A percentile compares a stretch with the other conserved stretches of the same genome.
Evolutionary conservation across 2,329 filamentous ascomycete genomes (phyloP).

Genomic region (Claviceps digitariae): DNA sequence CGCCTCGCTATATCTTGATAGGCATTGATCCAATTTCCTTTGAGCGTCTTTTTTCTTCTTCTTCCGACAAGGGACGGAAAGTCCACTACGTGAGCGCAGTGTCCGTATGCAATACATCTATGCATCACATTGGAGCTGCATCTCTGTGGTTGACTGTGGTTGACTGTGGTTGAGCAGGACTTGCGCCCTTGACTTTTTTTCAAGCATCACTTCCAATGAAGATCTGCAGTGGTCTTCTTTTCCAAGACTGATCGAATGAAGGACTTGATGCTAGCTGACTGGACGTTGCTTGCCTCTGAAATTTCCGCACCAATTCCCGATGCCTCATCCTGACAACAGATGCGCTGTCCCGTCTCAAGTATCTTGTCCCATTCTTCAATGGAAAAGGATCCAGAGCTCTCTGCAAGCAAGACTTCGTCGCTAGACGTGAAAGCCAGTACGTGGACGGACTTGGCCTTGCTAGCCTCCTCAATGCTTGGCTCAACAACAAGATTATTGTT

Average conservation of each 20-base stretch:
- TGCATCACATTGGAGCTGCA: not conserved
- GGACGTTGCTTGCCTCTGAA: conserved; percentile 25
- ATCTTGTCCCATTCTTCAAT: conserved; percentile 63
- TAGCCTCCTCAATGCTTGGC: conserved; percentile 49
- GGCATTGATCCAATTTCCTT: too few relatives aligned
- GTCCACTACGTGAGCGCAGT: not conserved
- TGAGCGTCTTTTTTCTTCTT: not conserved
- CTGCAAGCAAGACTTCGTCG: conserved; percentile 58
- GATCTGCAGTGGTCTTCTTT: conserved; percentile 35
- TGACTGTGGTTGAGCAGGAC: not conserved
- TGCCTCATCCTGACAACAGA: conserved; percentile 42
- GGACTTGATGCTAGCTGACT: conserved; percentile 37
- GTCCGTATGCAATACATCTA: not conserved
- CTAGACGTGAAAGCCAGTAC: conserved; percentile 71
- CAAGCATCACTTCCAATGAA: conserved; percentile 41
- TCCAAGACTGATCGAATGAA: conserved; percentile 51
- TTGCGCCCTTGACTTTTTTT: not conserved
- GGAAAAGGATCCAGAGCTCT: conserved; percentile 71
- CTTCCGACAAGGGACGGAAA: not conserved
- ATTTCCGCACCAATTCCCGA: conserved; percentile 29
- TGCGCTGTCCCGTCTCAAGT: conserved; percentile 46
- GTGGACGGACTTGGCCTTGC: conserved; percentile 57
- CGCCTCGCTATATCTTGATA: too few relatives aligned
- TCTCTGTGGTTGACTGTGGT: not conserved
- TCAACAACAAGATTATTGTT: conserved; percentile 35